Conservation (phyloP, 2,329 filamentous ascomycete species). For the Teratosphaeria nubilosa region DNA sequence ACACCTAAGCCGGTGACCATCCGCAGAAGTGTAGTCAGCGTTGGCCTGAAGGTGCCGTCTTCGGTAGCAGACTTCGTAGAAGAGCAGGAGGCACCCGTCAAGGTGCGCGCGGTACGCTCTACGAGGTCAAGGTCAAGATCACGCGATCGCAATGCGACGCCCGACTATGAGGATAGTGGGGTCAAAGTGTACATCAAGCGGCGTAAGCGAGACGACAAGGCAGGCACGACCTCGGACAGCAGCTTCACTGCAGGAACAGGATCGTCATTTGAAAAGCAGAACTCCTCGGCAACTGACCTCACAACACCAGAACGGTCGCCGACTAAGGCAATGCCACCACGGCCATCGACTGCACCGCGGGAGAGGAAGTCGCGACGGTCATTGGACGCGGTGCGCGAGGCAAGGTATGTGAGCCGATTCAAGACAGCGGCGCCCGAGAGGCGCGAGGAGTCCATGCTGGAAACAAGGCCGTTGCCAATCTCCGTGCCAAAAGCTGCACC, state of each 20-base stretch:
- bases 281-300: slow-evolving; percentile 19
- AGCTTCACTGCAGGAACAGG: slow-evolving; percentile 16
- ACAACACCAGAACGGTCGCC: slow-evolving; percentile 19
- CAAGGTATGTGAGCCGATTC: not conserved
- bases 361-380: not conserved
- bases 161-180: slow-evolving; percentile 23
- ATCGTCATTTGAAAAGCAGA: slow-evolving; percentile 20
- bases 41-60: slow-evolving; percentile 25
- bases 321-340: slow-evolving; percentile 11
- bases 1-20: slow-evolving; percentile 22
- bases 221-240: slow-evolving; percentile 16
- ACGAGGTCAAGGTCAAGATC: slow-evolving; percentile 14
- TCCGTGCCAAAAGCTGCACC: slow-evolving; percentile 4
- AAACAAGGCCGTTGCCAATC: slow-evolving; percentile 1
- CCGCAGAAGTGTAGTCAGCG: slow-evolving; percentile 20
- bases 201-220: slow-evolving; percentile 10
- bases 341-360: slow-evolving; percentile 12
- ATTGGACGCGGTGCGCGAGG: not conserved
- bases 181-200: slow-evolving; percentile 25
- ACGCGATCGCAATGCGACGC: slow-evolving; percentile 13
- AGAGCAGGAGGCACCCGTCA: slow-evolving; percentile 11
- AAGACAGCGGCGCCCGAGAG: not conserved
- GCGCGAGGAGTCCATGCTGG: not conserved
- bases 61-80: slow-evolving; percentile 22
- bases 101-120: slow-evolving; percentile 13